These are phyloP conservation scores for Anthoceros angustus DNA, from an alignment of 225 moss, liverwort and hornwort species.

Conservation along the genomic window DNA sequence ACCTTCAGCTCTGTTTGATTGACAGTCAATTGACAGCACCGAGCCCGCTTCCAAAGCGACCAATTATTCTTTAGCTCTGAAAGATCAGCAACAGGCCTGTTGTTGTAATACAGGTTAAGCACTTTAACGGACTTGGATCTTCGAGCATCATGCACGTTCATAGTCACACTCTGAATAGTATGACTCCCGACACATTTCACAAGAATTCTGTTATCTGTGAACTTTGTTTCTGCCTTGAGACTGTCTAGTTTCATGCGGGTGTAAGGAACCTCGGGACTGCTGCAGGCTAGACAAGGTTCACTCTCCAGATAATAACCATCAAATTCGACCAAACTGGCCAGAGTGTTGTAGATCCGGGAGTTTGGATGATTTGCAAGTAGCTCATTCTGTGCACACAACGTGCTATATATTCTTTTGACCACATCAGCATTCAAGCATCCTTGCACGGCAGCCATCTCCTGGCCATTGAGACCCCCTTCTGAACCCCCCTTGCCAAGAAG, in stretches of 20 bases:
- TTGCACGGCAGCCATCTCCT: constrained; percentile 57
- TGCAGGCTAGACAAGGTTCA: constrained; percentile 95
- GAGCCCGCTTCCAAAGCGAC: constrained; percentile 92
- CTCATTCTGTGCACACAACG: constrained; percentile 88
- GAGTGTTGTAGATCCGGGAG: constrained; percentile 86
- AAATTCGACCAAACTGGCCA: constrained; percentile 88
- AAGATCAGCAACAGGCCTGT: constrained; percentile 91
- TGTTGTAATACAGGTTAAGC: constrained; percentile 91
- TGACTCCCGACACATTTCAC: constrained; percentile 99
- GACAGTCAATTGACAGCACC: constrained; percentile 84
- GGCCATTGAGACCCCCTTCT: constrained; percentile 39
- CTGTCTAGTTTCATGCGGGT: constrained; percentile 92
- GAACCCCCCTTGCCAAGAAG: constrained; percentile 60
- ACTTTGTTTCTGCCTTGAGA: constrained; percentile 94
- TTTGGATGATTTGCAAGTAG: constrained; percentile 98
- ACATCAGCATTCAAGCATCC: constrained; percentile 68
- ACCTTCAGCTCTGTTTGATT: constrained; percentile 95
- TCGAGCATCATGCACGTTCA: constrained; percentile 99
- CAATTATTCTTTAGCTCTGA: constrained; percentile 97
- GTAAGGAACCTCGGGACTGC: constrained; percentile 95
- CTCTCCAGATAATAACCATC: constrained; percentile 99
- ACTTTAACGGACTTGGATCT: constrained; percentile 94
- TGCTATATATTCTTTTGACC: constrained; percentile 69
- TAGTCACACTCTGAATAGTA: constrained; percentile 96
- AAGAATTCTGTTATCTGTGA: constrained; percentile 88